phyloP scores from a whole-genome alignment of 2,329 filamentous ascomycete genomes.

The Pseudohalonectria lignicola region DNA sequence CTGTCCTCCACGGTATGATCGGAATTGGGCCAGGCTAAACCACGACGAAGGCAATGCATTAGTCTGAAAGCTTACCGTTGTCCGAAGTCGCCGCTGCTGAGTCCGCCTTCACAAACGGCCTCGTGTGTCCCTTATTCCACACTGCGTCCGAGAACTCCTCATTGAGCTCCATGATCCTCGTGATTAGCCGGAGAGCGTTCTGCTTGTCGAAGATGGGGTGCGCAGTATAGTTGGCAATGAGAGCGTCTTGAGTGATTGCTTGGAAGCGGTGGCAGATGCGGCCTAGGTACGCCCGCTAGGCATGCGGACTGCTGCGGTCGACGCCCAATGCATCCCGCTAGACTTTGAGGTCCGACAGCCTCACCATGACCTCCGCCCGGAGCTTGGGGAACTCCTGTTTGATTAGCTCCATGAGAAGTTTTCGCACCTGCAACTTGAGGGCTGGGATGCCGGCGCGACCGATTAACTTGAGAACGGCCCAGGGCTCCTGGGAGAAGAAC shows the following conservation, averaged over 20 bases:
- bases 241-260: slow-evolving; percentile 14
- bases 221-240: slow-evolving; percentile 23
- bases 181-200: slow-evolving; percentile 22
- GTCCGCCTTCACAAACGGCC: slow-evolving; percentile 25
- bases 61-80: no score
- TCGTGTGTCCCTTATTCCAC: slow-evolving; percentile 16
- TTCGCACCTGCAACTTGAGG: slow-evolving; percentile 21
- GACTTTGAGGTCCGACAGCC: slow-evolving; percentile 4
- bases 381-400: slow-evolving; percentile 25
- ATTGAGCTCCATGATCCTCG: slow-evolving; percentile 23
- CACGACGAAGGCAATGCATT: no score
- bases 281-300: slow-evolving; percentile 23
- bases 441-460: slow-evolving; percentile 20
- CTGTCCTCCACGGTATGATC: no score
- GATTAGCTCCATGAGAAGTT: slow-evolving; percentile 27
- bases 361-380: slow-evolving; percentile 14
- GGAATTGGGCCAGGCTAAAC: no score
- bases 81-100: no score
- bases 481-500: slow-evolving; percentile 26
- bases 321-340: slow-evolving; percentile 18
- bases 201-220: slow-evolving; percentile 16
- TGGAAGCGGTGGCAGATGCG: slow-evolving; percentile 17
- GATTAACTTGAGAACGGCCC: slow-evolving; percentile 17
- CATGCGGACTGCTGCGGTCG: slow-evolving; percentile 12
- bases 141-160: slow-evolving; percentile 21